Evolutionary conservation across 257 asterid genomes (phyloP).

Genomic region (Fraxinus pennsylvanica): DNA sequence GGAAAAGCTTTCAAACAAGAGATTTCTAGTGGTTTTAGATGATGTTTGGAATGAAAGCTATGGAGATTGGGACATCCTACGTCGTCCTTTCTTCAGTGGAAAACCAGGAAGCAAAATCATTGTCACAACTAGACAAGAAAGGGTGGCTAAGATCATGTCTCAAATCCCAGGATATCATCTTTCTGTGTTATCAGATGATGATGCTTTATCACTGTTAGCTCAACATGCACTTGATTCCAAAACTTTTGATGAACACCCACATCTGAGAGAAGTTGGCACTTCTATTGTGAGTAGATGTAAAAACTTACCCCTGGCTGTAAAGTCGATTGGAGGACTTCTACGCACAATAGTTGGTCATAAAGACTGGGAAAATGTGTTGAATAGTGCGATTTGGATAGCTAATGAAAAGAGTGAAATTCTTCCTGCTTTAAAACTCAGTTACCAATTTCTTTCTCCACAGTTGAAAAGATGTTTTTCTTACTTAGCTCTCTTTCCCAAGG

Average conservation of each 20-base stretch:
- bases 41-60: constrained; percentile 27
- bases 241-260: background rate
- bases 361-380: constrained; percentile 25
- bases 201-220: constrained; percentile 13
- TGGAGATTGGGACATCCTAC: background rate
- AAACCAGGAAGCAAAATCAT: constrained; percentile 24
- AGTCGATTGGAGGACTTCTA: constrained; percentile 8
- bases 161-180: background rate
- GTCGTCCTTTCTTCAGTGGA: background rate
- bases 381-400: constrained; percentile 23
- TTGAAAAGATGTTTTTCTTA: constrained; percentile 25
- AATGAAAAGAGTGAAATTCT: background rate
- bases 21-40: background rate
- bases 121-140: constrained; percentile 21
- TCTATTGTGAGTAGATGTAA: constrained; percentile 18
- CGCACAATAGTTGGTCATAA: background rate
- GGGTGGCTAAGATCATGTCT: constrained; percentile 9
- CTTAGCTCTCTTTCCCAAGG: constrained; percentile 19
- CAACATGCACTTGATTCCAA: constrained; percentile 11
- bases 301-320: constrained; percentile 24
- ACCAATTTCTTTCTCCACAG: constrained; percentile 26
- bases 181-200: background rate
- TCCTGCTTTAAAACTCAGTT: constrained; percentile 13
- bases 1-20: background rate
- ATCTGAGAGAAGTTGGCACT: background rate